phyloP scores from a whole-genome alignment of 768 basidiomycete species.

The Galerina marginata region DNA sequence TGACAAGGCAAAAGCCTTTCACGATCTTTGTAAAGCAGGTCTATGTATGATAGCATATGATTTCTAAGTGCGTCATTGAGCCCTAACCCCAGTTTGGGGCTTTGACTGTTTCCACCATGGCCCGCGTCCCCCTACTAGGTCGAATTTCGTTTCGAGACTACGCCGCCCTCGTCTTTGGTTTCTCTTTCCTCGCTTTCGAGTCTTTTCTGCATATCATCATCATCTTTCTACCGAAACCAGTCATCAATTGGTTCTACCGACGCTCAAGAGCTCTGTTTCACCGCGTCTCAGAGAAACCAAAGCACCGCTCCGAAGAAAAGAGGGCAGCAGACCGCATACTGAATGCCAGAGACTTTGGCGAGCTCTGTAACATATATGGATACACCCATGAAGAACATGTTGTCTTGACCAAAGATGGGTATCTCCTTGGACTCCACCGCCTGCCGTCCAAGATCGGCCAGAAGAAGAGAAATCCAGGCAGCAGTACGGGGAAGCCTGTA shows the following conservation, averaged over 20 bases:
- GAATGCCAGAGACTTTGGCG: slow-evolving; percentile 57
- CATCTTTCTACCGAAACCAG: slow-evolving; percentile 59
- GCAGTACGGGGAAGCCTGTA: slow-evolving; percentile 74
- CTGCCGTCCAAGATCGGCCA: slow-evolving; percentile 65
- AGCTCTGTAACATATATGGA: slow-evolving; percentile 71
- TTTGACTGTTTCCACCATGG: slow-evolving; percentile 27
- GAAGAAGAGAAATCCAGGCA: slow-evolving; percentile 52
- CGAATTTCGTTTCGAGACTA: slow-evolving; percentile 69
- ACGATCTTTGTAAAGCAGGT: too few relatives aligned
- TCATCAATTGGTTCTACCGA: slow-evolving; percentile 77
- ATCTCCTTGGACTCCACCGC: slow-evolving; percentile 81
- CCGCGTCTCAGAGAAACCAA: slow-evolving; percentile 40
- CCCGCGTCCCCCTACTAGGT: slow-evolving; percentile 61
- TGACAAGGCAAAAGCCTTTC: too few relatives aligned
- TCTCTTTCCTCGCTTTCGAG: slow-evolving; percentile 60
- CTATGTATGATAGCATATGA: too few relatives aligned
- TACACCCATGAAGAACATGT: slow-evolving; percentile 84
- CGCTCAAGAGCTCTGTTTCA: slow-evolving; percentile 74
- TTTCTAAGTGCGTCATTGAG: too few relatives aligned
- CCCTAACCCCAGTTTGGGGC: slow-evolving; percentile 8
- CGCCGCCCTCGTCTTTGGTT: slow-evolving; percentile 58
- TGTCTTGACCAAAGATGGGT: slow-evolving; percentile 85
- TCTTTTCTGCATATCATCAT: slow-evolving; percentile 62
- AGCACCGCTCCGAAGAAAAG: slow-evolving; percentile 42
- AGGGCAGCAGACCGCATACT: slow-evolving; percentile 47